Base-by-base conservation (phyloP, 495 filamentous ascomycete genomes). In the Elasticomyces elasticus region DNA sequence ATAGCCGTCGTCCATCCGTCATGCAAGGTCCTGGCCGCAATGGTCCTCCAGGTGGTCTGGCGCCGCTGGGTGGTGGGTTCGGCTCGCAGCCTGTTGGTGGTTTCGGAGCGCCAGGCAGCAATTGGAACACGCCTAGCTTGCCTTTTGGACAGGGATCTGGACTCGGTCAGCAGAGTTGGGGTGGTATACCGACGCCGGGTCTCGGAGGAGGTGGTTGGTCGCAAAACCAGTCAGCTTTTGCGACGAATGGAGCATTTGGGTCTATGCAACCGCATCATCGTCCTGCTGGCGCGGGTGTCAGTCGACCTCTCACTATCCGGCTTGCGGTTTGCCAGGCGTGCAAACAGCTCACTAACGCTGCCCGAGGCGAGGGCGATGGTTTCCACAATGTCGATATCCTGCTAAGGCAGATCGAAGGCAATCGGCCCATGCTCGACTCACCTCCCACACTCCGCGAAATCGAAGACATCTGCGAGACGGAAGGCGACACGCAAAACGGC, bases 381-480 rank as follows among this genome's bases (percentile, higher is more conserved):
- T 94, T 82, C 69, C 78, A 89, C 53, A 74, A 83, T 54, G 74
- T 89, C 40, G 74, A 78, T 12, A 68, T 71, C 15, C 75, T 96
- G 46, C 79, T 84, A 46, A 72, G 72, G 4, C 82, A 84, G 49
- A 74, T 94, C 12, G 80, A 87, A 27, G 64, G 74, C 42, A 67
- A 80, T 31, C 80, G 77, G 28, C 69, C 76, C 22, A 58, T 73
- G 0, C 68, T 66, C 35, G 83, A 88, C 37, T 69, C 76, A 1
- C 67, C 77, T 0, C 78, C 92, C 54, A 71, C 72, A 2, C 72
- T 85, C 48, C 71, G 79, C 26, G 89, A 95, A 58, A 74, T 98
- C 67, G 74, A 89, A n/a, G 84, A 87, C 44, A 87, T 94, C 52
- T 91, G 86, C 67, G 90, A 96, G 56, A 94, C 90, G 1, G 84